Evolutionary conservation across 163 green algal species (phyloP), one percentile per base, ranked within the genome.

Genomic region (Prototheca wickerhamii): DNA sequence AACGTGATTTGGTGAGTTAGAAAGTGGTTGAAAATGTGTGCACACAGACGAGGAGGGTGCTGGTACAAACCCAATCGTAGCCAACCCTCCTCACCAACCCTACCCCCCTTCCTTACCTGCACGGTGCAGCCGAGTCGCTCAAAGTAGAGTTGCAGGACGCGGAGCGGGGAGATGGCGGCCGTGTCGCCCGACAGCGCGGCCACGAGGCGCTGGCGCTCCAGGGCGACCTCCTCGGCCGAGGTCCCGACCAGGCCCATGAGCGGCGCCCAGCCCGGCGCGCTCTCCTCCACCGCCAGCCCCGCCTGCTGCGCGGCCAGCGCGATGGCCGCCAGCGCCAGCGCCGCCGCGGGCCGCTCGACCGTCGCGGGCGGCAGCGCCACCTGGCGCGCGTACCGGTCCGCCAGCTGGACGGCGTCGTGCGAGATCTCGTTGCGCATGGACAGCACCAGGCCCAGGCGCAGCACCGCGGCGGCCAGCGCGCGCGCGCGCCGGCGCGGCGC

Each of bases 101-200:
- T 10, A 15, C 0, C 10, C 15, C 26, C 46, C 4, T 29, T 6
- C 10, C 37, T 33, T 60, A 74, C 68, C 54, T 40, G 25, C 44
- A 76, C 69, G 63, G 54, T 58, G 51, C 58, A 82, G 10, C 83
- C 85, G 17, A 91, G 75, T 29, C 84, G 71, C 70, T 91, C 83
- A 35, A 93, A 65, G 74, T 88, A 91, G 31, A 91, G 76, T 40
- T 87, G 81, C 23, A 93, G 67, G 70, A 87, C 84, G 54, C 86
- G 78, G 66, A 91, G 76, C 23, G 83, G 68, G 3, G 75, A 86
- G 46, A 93, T 86, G n/a, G 83, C 78, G 18, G 74, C 43, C 2
- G 76, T 82, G 62, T 90, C 76, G 63, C 72, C 73, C 10, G 59
- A 51, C 30, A 91, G 73, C 51, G 50, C 60, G 0, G 46, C 29